Conservation (phyloP, 257 asterid genomes). For the Fraxinus excelsior region DNA sequence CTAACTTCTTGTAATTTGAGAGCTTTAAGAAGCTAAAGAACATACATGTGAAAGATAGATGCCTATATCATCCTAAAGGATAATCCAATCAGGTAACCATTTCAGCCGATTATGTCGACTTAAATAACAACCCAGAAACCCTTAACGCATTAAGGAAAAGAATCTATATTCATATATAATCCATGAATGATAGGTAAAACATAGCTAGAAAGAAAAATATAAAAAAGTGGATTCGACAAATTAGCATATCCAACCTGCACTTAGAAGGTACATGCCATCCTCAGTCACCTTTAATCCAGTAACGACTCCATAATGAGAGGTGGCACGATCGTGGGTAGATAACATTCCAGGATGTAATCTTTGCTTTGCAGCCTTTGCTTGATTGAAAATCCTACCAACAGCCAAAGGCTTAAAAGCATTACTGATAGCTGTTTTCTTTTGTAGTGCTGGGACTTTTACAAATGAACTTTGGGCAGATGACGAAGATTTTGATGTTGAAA, state of each 20-base stretch:
- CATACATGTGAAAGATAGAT: not conserved
- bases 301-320: conserved; percentile 95
- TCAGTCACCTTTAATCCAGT: conserved; percentile 78
- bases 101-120: not conserved
- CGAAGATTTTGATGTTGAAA: conserved; percentile 45
- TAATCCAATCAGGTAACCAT: not conserved
- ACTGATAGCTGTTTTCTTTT: conserved; percentile 56
- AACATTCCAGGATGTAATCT: conserved; percentile 96
- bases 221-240: not conserved
- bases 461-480: conserved; percentile 46
- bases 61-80: not conserved
- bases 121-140: not conserved
- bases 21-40: not conserved
- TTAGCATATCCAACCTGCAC: conserved; percentile 74
- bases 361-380: conserved; percentile 65
- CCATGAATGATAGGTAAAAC: conserved; percentile 3
- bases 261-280: conserved; percentile 95
- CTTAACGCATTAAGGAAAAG: not conserved
- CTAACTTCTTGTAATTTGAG: not conserved
- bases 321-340: conserved; percentile 86
- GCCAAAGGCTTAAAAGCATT: conserved; percentile 52
- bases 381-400: conserved; percentile 49
- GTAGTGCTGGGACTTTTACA: conserved; percentile 58
- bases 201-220: conserved; percentile 1
- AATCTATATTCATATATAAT: not conserved